Evolutionary conservation across 2,329 filamentous ascomycete genomes (phyloP).

Genomic region (Cladorrhinum sp.): DNA sequence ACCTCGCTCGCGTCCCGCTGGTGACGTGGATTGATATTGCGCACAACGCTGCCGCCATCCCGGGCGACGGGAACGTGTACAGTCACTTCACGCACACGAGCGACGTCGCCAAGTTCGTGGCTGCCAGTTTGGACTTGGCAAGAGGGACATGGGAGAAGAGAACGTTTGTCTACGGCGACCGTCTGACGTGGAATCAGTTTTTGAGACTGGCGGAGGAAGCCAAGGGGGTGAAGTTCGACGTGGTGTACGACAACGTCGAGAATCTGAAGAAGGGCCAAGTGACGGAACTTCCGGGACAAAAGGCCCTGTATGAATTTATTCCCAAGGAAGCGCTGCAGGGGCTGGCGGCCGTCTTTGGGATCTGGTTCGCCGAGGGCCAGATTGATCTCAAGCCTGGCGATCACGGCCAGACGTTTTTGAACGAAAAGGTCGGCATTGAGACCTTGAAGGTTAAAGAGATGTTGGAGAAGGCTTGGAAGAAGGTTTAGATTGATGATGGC

Average conservation of each 20-base stretch:
- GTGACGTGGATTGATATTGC: conserved; percentile 40
- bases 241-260: conserved; percentile 34
- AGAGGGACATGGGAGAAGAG: conserved; percentile 45
- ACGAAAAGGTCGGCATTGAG: conserved; percentile 32
- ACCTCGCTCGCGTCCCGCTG: conserved; percentile 39
- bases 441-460: conserved; percentile 27
- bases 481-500: not conserved
- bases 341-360: conserved; percentile 25
- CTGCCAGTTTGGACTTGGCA: conserved; percentile 38
- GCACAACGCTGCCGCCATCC: conserved; percentile 45
- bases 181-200: conserved; percentile 43
- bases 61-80: conserved; percentile 44
- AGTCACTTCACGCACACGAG: conserved; percentile 47
- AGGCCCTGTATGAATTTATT: conserved; percentile 26
- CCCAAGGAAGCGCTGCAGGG: conserved; percentile 27
- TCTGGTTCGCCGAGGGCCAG: conserved; percentile 23
- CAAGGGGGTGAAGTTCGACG: conserved; percentile 35
- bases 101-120: conserved; percentile 48
- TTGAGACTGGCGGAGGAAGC: conserved; percentile 41
- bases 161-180: conserved; percentile 38
- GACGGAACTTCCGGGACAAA: conserved; percentile 34
- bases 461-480: conserved; percentile 23
- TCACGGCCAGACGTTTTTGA: conserved; percentile 18
- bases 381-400: conserved; percentile 18
- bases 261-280: conserved; percentile 34